Evolutionary conservation across 768 basidiomycete genomes (phyloP), one percentile per base, ranked within the genome.

Genomic region (Neoboletus brunneissimus): DNA sequence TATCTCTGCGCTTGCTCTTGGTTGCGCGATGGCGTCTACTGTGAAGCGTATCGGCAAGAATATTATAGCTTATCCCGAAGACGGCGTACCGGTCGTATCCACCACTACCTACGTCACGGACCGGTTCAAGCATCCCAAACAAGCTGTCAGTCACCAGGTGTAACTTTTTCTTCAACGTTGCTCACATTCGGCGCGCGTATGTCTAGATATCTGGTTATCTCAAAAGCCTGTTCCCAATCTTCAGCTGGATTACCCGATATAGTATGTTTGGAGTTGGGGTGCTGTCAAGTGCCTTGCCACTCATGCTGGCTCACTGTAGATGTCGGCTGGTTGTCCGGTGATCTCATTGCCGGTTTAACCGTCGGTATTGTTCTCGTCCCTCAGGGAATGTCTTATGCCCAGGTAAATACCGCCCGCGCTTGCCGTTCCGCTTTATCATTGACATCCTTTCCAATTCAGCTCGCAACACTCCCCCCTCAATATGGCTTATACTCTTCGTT

Each of bases 311-410:
- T 40, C 13, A 27, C 12, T 31, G 22, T 51, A 90, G 88, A 91
- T 69, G 49, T 84, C 35, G 87, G 84, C 32, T 95, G 94, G 94
- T 70, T 91, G 12, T 79, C 82, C 22, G 92, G 94, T 25, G 94
- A 98, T 73, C 64, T 96, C 20, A 85, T 97, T 64, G 93, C 94
- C 57, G 94, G 89, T 53, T 71, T 98, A 40, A 98, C 96, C 0
- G 93, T 98, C 59, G 96, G 96, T 27, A 87, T 97, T 65, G 96
- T 99, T 12, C 78, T 98, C 46, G 94, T 98, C 7, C 96, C 96
- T 0, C 96, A 99, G 73, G 81, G 87, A 56, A 90, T 95, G 87
- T 94, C 91, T 1, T 96, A 93, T 64, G 91, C 91, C 27, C 77
- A 80, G 74, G 89, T 88, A 71, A 20, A 59, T 53, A 51, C 29